Base-by-base conservation (phyloP, 306 rosid genomes). In the Quercus variabilis region DNA sequence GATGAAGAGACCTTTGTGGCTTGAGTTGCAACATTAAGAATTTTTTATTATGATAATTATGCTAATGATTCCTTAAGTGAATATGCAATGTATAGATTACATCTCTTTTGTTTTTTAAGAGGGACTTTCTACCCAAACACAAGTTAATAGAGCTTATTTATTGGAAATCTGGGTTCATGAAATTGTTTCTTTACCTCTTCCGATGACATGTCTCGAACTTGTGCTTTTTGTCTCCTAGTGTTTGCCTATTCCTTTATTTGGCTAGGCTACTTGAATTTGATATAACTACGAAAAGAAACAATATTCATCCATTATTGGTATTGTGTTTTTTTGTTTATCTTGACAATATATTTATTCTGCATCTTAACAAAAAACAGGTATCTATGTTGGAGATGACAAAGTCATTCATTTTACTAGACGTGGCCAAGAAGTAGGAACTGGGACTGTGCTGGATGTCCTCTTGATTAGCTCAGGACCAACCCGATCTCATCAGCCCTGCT, bases 391-490 rank as follows among this genome's bases (percentile, higher is more conserved):
- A 1, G 90, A 91, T 73, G 87, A 85, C 84, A 91, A 75, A 82
- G 98, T 95, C 69, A 71, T 95, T 80, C 99, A 95, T 87, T 95
- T 95, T 74, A 92, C 99, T 33, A 88, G 99, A 69, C 89, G 86
- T 15, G 99, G 98, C 38, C 99, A 90, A 87, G 99, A 92, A 92
- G 97, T 95, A 11, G 98, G 98, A 75, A 92, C 98, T 3, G 99
- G 99, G 30, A 91, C 99, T 1, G 84, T 87, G 79, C 82, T 92
- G 10, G 99, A 95, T 87, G n/a, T 78, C 67, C 85, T 95, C 78
- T 89, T 95, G 65, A 5, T 85, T 68, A 95, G 99, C 83, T 95
- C 98, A 5, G 93, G 87, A 79, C 99, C 97, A 1, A 78, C 89
- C 65, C 86, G 81, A 74, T 21, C 88, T 31, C 84, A 12, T 18